Evolutionary conservation across 306 rosid genomes (phyloP).

Genomic region (Bauhinia variegata): DNA sequence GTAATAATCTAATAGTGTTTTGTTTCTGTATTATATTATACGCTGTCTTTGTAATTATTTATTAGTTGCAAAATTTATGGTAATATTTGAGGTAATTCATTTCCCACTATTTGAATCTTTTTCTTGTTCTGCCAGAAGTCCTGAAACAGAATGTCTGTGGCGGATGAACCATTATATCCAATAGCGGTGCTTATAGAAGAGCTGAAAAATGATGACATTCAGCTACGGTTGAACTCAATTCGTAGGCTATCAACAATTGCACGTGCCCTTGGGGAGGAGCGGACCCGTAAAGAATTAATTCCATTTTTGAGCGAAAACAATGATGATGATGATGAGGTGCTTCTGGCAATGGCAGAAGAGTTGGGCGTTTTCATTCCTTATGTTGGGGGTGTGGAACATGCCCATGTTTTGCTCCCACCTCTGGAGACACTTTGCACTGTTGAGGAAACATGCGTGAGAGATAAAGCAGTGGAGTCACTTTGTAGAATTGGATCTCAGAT

Average conservation of each 20-base stretch:
- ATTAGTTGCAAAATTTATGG: not conserved
- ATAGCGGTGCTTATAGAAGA: slow-evolving; percentile 94
- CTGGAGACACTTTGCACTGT: slow-evolving; percentile 89
- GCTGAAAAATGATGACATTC: slow-evolving; percentile 94
- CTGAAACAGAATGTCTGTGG: slow-evolving; percentile 55
- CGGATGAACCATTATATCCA: slow-evolving; percentile 92
- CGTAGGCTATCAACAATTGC: slow-evolving; percentile 96
- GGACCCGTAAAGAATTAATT: slow-evolving; percentile 87
- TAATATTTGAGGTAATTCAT: slow-evolving; percentile 9
- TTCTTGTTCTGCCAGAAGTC: slow-evolving; percentile 44
- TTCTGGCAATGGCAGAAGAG: slow-evolving; percentile 97
- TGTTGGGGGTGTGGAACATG: slow-evolving; percentile 97
- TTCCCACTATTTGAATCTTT: slow-evolving; percentile 12
- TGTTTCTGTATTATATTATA: not conserved
- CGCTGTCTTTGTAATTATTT: slow-evolving; percentile 5
- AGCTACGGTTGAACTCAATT: slow-evolving; percentile 87
- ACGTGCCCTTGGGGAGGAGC: slow-evolving; percentile 96
- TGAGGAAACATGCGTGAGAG: slow-evolving; percentile 96
- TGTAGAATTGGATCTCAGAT: slow-evolving; percentile 95
- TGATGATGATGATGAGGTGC: slow-evolving; percentile 96
- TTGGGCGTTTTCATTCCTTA: slow-evolving; percentile 92
- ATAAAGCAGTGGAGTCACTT: slow-evolving; percentile 88
- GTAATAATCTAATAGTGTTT: not conserved
- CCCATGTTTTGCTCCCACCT: slow-evolving; percentile 82
- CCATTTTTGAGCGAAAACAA: slow-evolving; percentile 89